Percentiles rank a stretch among this genome's conserved stretches.
These are phyloP conservation scores for Lenwebbia sp. DNA, from an alignment of 345 rosid species.

Conservation along the genomic window DNA sequence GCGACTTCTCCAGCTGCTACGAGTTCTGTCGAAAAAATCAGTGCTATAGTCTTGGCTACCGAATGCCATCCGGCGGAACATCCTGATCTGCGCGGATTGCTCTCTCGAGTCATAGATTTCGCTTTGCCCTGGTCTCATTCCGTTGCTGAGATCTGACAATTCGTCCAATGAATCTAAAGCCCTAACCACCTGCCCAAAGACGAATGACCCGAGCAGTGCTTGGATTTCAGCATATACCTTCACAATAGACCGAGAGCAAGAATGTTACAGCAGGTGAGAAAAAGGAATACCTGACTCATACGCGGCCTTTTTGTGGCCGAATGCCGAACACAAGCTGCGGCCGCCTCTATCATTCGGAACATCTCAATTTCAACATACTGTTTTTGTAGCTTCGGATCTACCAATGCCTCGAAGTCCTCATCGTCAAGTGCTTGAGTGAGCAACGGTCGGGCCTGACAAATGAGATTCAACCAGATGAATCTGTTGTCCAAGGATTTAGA, in stretches of 20 bases:
- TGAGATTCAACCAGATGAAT: neutral
- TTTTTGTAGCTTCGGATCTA: conserved; percentile 56
- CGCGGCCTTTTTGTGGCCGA: conserved; percentile 80
- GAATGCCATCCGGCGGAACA: conserved; percentile 92
- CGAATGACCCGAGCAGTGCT: neutral
- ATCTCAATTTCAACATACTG: conserved; percentile 57
- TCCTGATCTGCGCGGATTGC: conserved; percentile 90
- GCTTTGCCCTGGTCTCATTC: conserved; percentile 92
- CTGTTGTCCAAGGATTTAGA: neutral
- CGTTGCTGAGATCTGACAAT: conserved; percentile 68
- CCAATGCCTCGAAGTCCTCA: conserved; percentile 57
- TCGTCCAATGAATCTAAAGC: conserved; percentile 75
- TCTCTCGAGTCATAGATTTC: conserved; percentile 60
- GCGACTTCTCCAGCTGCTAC: conserved; percentile 79
- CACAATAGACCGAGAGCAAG: neutral
- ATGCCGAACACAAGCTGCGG: conserved; percentile 95
- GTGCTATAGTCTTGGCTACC: conserved; percentile 88
- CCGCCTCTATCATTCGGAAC: conserved; percentile 95
- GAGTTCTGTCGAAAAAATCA: conserved; percentile 44
- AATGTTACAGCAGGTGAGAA: neutral
- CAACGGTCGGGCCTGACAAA: conserved; percentile 77
- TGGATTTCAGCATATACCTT: neutral
- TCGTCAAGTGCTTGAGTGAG: conserved; percentile 65
- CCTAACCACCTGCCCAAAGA: conserved; percentile 53
- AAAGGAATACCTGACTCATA: conserved; percentile 73